These are phyloP conservation scores for Microbotryum scabiosae DNA, from an alignment of 1,284 basidiomycete genomes.

Conservation along the genomic window DNA sequence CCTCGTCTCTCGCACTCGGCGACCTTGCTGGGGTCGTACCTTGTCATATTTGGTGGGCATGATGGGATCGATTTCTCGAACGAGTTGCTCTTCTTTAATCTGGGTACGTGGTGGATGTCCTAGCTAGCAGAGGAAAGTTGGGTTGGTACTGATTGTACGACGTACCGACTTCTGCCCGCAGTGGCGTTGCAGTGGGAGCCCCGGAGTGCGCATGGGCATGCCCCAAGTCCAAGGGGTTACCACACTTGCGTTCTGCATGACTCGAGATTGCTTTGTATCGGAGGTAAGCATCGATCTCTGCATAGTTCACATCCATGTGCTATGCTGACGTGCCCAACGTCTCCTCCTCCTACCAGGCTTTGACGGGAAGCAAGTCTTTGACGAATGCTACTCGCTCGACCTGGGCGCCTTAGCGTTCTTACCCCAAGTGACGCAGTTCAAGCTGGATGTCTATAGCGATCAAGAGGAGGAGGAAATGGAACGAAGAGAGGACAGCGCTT, in stretches of 20 bases:
- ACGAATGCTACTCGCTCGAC: constrained; percentile 23
- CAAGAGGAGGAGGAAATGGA: neutral
- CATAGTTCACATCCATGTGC: no score
- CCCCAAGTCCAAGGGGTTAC: constrained; percentile 22
- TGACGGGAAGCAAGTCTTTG: constrained; percentile 22
- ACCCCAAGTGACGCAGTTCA: constrained; percentile 27
- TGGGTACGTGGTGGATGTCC: constrained; percentile 10
- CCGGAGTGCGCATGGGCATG: constrained; percentile 7
- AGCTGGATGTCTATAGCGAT: neutral
- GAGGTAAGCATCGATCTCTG: neutral
- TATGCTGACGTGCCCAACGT: no score
- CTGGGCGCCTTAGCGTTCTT: constrained; percentile 22
- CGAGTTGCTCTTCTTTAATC: constrained; percentile 26
- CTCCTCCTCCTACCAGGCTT: constrained; percentile 4
- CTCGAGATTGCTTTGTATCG: constrained; percentile 24
- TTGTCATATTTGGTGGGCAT: constrained; percentile 33
- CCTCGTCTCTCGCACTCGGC: constrained; percentile 30
- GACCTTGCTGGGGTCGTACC: constrained; percentile 27
- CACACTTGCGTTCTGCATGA: constrained; percentile 24
- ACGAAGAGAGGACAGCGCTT: no score
- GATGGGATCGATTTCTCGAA: constrained; percentile 31
- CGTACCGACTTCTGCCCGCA: neutral
- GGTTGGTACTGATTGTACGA: neutral
- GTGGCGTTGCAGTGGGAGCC: constrained; percentile 28
- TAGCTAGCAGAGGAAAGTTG: no score